Evolutionary conservation across 495 filamentous ascomycete genomes (phyloP).

Genomic region (Daldinia grandis): DNA sequence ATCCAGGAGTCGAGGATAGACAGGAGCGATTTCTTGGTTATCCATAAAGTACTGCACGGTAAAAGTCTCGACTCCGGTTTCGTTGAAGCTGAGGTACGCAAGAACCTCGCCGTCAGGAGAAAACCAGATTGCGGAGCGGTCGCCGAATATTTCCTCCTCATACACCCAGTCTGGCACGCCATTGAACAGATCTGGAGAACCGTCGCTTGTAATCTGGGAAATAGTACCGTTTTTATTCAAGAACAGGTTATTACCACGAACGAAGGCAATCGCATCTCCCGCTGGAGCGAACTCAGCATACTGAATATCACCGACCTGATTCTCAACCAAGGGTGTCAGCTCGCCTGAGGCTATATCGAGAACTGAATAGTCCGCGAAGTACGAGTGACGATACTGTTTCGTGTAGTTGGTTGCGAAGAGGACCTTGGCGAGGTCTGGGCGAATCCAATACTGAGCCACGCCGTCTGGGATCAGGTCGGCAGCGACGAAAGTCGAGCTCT

Average conservation of each 20-base stretch:
- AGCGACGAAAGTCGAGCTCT: constrained; percentile 56
- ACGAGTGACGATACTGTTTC: constrained; percentile 66
- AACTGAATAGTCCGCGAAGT: constrained; percentile 64
- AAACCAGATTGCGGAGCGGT: constrained; percentile 62
- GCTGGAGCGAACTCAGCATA: constrained; percentile 60
- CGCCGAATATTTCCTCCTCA: constrained; percentile 66
- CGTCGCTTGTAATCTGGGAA: constrained; percentile 62
- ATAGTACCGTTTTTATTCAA: constrained; percentile 57
- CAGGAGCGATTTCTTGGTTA: constrained; percentile 53
- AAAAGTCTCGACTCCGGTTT: constrained; percentile 66
- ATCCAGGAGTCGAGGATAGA: constrained; percentile 61
- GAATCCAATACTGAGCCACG: constrained; percentile 48
- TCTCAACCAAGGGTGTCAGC: constrained; percentile 54
- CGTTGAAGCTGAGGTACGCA: constrained; percentile 65
- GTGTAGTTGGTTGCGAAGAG: constrained; percentile 64
- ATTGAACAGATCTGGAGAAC: constrained; percentile 64
- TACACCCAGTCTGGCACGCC: constrained; percentile 71
- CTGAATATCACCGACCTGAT: constrained; percentile 63
- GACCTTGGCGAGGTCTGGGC: constrained; percentile 54
- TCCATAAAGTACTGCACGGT: constrained; percentile 67
- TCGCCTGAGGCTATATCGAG: constrained; percentile 58
- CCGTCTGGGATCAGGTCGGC: constrained; percentile 48
- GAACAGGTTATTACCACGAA: constrained; percentile 65
- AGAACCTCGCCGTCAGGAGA: constrained; percentile 65
- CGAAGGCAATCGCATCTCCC: constrained; percentile 63